These are phyloP conservation scores for Suhomyces canberraensis DNA, from an alignment of 805 yeast genomes.

Conservation along the genomic window DNA sequence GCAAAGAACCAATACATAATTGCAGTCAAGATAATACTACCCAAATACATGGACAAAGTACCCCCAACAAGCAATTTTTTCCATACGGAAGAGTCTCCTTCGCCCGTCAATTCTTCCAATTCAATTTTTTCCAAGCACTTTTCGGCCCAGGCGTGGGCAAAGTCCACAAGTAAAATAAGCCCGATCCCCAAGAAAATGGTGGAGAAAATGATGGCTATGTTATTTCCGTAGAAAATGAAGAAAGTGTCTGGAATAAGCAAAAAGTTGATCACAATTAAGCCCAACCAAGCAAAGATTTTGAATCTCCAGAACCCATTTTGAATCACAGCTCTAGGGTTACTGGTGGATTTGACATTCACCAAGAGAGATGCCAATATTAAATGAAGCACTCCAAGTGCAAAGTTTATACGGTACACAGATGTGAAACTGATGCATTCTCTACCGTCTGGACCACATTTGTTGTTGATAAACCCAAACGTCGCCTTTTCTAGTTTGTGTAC, in stretches of 20 bases:
- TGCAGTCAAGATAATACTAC: slow-evolving; percentile 67
- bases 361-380: slow-evolving; percentile 63
- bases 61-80: slow-evolving; percentile 78
- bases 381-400: slow-evolving; percentile 82
- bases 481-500: slow-evolving; percentile 68
- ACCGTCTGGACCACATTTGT: slow-evolving; percentile 68
- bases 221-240: slow-evolving; percentile 87
- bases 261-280: slow-evolving; percentile 60
- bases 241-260: slow-evolving; percentile 77
- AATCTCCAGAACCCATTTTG: slow-evolving; percentile 93
- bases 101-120: slow-evolving; percentile 57
- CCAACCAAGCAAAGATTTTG: slow-evolving; percentile 61
- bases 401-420: slow-evolving; percentile 89
- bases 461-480: slow-evolving; percentile 64
- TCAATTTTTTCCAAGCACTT: slow-evolving; percentile 89
- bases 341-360: slow-evolving; percentile 71
- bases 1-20: slow-evolving; percentile 84
- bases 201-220: slow-evolving; percentile 80
- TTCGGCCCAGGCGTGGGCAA: slow-evolving; percentile 99
- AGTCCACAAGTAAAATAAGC: slow-evolving; percentile 84
- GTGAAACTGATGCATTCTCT: slow-evolving; percentile 83
- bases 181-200: slow-evolving; percentile 87
- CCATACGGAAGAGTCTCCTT: slow-evolving; percentile 65
- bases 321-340: slow-evolving; percentile 71
- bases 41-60: slow-evolving; percentile 78